Conservation (phyloP, 2,329 filamentous ascomycete species). For the Trichophyton simii region DNA sequence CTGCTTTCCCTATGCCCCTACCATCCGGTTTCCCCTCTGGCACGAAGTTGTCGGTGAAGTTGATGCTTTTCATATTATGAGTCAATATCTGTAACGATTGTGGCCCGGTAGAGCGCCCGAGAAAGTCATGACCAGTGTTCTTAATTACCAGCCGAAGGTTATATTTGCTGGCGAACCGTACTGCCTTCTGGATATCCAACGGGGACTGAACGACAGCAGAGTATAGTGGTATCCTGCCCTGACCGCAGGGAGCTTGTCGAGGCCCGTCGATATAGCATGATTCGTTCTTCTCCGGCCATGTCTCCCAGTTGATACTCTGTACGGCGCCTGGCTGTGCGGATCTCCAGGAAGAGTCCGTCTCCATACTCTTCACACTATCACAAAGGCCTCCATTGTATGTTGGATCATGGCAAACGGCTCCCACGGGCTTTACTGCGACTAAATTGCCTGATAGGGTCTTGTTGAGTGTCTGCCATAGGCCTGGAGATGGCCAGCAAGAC, state of each 20-base stretch:
- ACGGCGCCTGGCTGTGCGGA: conserved; percentile 25
- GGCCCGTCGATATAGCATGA: conserved; percentile 26
- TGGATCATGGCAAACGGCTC: conserved; percentile 40
- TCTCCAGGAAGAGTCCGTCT: conserved; percentile 25
- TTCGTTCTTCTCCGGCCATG: conserved; percentile 26
- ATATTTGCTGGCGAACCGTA: conserved; percentile 17
- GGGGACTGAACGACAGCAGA: conserved; percentile 24
- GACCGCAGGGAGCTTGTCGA: conserved; percentile 18
- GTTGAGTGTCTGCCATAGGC: conserved; percentile 42
- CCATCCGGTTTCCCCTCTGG: conserved; percentile 25
- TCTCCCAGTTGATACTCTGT: conserved; percentile 31
- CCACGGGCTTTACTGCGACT: conserved; percentile 43
- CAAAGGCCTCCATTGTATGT: conserved; percentile 38
- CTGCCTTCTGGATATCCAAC: conserved; percentile 27
- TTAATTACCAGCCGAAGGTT: conserved; percentile 36
- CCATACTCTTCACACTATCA: conserved; percentile 15
- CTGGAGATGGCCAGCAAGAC: conserved; percentile 39
- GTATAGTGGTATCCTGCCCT: conserved; percentile 28
- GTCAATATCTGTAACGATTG: conserved; percentile 32
- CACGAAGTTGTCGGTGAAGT: conserved; percentile 28
- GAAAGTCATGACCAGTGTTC: conserved; percentile 44
- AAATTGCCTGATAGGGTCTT: conserved; percentile 39
- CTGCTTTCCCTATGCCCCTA: conserved; percentile 36
- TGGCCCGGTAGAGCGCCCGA: conserved; percentile 49
- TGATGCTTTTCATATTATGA: conserved; percentile 21